Percentiles rank a stretch among this genome's conserved stretches.
Evolutionary conservation across 106 monocot genomes (phyloP).

Genomic region (Dendrobium officinale): DNA sequence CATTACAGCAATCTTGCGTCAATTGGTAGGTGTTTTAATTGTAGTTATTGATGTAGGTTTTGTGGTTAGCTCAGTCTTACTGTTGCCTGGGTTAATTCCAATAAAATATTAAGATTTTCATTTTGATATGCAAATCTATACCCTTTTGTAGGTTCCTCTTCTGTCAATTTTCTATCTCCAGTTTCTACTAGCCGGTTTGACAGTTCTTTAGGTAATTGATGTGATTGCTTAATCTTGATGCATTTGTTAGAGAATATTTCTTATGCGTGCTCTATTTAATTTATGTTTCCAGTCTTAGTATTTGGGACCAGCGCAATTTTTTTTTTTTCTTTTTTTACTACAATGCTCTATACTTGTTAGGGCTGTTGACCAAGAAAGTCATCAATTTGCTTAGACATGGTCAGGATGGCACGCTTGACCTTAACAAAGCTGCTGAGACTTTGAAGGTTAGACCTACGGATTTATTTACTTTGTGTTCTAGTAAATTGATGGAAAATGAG

Average conservation of each 20-base stretch:
- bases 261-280: neutral
- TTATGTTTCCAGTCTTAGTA: neutral
- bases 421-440: constrained; percentile 87
- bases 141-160: constrained; percentile 62
- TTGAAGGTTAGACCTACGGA: constrained; percentile 44
- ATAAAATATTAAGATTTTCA: neutral
- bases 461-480: neutral
- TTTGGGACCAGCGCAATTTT: neutral
- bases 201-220: constrained; percentile 75
- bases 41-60: neutral
- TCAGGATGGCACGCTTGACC: constrained; percentile 85
- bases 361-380: constrained; percentile 80
- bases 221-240: neutral
- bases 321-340: neutral
- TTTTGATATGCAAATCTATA: neutral
- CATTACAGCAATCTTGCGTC: neutral
- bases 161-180: constrained; percentile 47
- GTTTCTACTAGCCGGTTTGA: constrained; percentile 70
- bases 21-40: neutral
- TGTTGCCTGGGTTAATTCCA: neutral
- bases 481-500: neutral
- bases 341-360: constrained; percentile 23
- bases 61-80: neutral
- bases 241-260: neutral
- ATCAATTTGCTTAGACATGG: constrained; percentile 73